A percentile compares a stretch with the other conserved stretches of the same genome.
These are phyloP conservation scores for Paxillus ammoniavirescens DNA, from an alignment of 768 basidiomycete genomes.

Conservation along the genomic window DNA sequence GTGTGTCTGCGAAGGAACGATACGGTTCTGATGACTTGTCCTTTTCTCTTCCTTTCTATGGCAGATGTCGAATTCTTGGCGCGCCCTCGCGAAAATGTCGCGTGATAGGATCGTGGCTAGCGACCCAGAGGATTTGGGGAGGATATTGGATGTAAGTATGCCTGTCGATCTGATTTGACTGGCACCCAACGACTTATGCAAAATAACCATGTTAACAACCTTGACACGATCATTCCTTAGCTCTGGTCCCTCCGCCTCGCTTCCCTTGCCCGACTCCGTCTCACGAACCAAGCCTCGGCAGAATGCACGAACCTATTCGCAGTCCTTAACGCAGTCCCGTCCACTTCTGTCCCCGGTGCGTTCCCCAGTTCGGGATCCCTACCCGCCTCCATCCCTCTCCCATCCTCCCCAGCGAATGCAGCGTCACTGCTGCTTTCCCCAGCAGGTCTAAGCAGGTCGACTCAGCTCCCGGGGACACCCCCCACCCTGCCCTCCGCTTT, in stretches of 20 bases:
- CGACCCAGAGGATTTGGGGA: slow-evolving; percentile 63
- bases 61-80: slow-evolving; percentile 89
- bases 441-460: slow-evolving; percentile 15
- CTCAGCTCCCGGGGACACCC: slow-evolving; percentile 25
- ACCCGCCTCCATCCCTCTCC: slow-evolving; percentile 18
- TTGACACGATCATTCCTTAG: slow-evolving; percentile 32
- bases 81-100: slow-evolving; percentile 81
- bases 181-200: background rate
- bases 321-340: slow-evolving; percentile 60
- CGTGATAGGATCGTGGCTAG: slow-evolving; percentile 71
- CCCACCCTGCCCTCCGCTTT: slow-evolving; percentile 8
- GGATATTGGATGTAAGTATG: slow-evolving; percentile 63
- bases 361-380: slow-evolving; percentile 40
- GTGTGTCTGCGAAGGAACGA: background rate
- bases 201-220: background rate
- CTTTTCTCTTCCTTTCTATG: background rate
- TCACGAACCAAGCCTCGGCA: slow-evolving; percentile 85
- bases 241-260: slow-evolving; percentile 85
- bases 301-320: slow-evolving; percentile 81
- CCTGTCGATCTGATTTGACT: background rate
- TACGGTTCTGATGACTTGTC: slow-evolving; percentile 10
- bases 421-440: slow-evolving; percentile 18
- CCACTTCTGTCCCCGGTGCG: slow-evolving; percentile 49
- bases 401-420: slow-evolving; percentile 31
- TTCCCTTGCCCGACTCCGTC: slow-evolving; percentile 72